Conservation (phyloP, 805 yeast genomes). For the Zygoascus bituminiphila region DNA sequence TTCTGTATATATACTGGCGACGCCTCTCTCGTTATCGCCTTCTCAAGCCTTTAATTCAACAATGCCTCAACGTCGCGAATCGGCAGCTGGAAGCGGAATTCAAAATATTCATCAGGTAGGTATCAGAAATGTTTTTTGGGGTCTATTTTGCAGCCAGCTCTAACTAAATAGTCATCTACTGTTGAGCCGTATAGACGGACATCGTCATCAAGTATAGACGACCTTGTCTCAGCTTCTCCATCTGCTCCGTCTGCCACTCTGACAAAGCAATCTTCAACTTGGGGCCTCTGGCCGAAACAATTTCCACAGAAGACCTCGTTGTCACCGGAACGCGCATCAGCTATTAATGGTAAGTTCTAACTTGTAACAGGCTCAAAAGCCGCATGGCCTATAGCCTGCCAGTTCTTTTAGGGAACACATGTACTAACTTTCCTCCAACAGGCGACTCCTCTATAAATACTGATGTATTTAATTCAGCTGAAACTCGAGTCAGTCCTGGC, state of each 20-base stretch:
- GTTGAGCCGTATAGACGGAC: constrained; percentile 1
- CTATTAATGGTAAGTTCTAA: not conserved
- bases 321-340: not conserved
- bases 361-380: too few species aligned
- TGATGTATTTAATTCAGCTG: not conserved
- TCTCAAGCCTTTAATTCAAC: too few species aligned
- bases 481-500: not conserved
- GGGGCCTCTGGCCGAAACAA: not conserved
- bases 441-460: too few species aligned
- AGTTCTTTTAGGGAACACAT: too few species aligned
- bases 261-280: not conserved
- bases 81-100: not conserved
- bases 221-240: constrained; percentile 2
- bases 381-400: too few species aligned
- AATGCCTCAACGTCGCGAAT: not conserved
- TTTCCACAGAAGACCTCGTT: not conserved
- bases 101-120: not conserved
- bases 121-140: too few species aligned
- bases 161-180: not conserved
- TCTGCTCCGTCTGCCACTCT: not conserved
- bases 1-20: not conserved
- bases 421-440: too few species aligned
- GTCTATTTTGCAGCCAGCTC: too few species aligned
- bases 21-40: not conserved
- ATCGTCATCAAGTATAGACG: constrained; percentile 5